Conservation (phyloP, 768 basidiomycete genomes). For the Fomitopsis serialis region DNA sequence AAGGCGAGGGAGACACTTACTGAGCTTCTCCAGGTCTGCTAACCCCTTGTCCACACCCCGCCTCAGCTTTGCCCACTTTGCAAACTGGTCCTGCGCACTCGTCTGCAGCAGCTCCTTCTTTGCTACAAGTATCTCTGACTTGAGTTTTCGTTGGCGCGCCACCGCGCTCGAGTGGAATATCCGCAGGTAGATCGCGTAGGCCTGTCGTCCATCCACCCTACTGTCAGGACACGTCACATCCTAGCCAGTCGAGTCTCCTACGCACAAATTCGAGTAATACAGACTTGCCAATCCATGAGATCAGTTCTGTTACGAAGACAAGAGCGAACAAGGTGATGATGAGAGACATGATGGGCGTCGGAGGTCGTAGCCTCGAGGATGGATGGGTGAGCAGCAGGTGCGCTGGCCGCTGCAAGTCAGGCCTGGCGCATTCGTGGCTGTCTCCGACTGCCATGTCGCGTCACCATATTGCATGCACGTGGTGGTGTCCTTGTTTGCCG, state of each 20-base stretch:
- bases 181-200: slow-evolving; percentile 64
- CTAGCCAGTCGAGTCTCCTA: slow-evolving; percentile 12
- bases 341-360: slow-evolving; percentile 57
- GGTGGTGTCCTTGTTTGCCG: slow-evolving; percentile 18
- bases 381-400: not conserved
- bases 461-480: not conserved
- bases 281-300: slow-evolving; percentile 85
- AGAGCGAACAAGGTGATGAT: slow-evolving; percentile 78
- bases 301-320: slow-evolving; percentile 76
- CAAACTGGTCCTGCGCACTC: slow-evolving; percentile 95
- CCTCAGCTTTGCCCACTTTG: slow-evolving; percentile 94
- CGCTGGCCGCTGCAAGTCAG: too few relatives aligned
- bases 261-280: slow-evolving; percentile 78
- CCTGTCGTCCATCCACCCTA: slow-evolving; percentile 36
- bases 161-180: slow-evolving; percentile 54
- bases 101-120: slow-evolving; percentile 87
- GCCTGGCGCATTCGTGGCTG: not conserved
- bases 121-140: slow-evolving; percentile 70
- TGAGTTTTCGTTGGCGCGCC: slow-evolving; percentile 62
- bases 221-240: slow-evolving; percentile 4
- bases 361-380: not conserved
- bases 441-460: not conserved
- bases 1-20: slow-evolving; percentile 41
- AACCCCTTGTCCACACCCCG: slow-evolving; percentile 89
- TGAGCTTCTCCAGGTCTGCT: slow-evolving; percentile 86